A percentile compares a stretch with the other conserved stretches of the same genome.
Evolutionary conservation across 2,329 filamentous ascomycete genomes (phyloP).

Genomic region (Colletotrichum falcatum): DNA sequence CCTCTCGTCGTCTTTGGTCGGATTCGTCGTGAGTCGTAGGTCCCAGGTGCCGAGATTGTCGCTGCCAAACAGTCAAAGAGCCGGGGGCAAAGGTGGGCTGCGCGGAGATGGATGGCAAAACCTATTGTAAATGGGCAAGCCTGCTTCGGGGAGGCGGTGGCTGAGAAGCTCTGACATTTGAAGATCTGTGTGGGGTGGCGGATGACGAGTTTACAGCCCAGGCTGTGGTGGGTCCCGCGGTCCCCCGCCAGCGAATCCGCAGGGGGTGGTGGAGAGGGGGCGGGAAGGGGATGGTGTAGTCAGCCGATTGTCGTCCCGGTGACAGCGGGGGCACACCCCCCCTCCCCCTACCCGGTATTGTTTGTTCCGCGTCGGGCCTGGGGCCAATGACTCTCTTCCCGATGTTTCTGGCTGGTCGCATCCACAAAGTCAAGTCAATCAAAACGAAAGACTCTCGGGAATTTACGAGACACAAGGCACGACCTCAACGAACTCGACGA

Average conservation of each 20-base stretch:
- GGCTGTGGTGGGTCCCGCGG: conserved; percentile 5
- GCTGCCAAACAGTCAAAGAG: too few species aligned
- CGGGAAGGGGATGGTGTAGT: conserved; percentile 27
- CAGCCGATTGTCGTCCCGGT: conserved; percentile 49
- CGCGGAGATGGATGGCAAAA: background rate
- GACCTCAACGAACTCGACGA: too few species aligned
- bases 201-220: conserved; percentile 25
- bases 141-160: conserved; percentile 38
- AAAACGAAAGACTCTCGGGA: conserved; percentile 20
- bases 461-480: background rate
- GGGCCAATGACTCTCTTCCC: background rate
- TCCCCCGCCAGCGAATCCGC: background rate
- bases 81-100: conserved; percentile 1
- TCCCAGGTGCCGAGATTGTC: background rate
- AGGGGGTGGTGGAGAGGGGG: background rate
- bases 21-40: background rate
- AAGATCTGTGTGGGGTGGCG: conserved; percentile 31
- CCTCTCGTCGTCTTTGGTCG: conserved; percentile 15
- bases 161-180: conserved; percentile 41
- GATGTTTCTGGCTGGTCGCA: conserved; percentile 12
- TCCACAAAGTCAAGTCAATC: background rate
- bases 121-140: conserved; percentile 25
- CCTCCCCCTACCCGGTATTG: conserved; percentile 11
- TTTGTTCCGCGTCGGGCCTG: conserved; percentile 29
- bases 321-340: conserved; percentile 44